These are phyloP conservation scores for Cyclospora cayetanensis DNA, from an alignment of 169 alveolate genomes.

Conservation along the genomic window DNA sequence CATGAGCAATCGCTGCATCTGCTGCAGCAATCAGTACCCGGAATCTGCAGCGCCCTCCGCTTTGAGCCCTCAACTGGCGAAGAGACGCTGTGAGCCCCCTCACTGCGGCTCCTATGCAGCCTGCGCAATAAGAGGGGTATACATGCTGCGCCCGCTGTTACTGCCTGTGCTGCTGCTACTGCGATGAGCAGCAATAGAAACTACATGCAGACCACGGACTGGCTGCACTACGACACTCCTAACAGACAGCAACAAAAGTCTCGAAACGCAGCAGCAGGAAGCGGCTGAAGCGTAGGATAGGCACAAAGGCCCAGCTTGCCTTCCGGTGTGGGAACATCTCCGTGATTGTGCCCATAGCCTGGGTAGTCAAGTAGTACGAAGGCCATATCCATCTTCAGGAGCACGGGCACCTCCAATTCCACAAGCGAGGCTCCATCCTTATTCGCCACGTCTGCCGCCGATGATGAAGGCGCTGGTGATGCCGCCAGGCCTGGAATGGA, in stretches of 20 bases:
- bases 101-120: slow-evolving; percentile 43
- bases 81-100: neutral
- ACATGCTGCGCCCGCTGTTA: neutral
- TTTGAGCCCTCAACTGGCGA: neutral
- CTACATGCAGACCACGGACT: too few species aligned
- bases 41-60: neutral
- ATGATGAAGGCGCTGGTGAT: neutral
- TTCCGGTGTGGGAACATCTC: neutral
- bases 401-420: slow-evolving; percentile 38
- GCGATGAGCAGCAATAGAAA: neutral
- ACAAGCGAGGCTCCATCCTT: neutral
- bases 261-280: neutral
- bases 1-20: neutral
- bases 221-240: too few species aligned
- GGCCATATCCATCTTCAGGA: neutral
- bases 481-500: neutral
- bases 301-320: too few species aligned
- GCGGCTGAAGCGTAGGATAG: neutral
- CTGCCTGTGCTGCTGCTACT: neutral
- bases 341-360: slow-evolving; percentile 40
- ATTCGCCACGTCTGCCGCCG: neutral
- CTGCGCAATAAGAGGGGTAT: neutral
- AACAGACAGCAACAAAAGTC: neutral
- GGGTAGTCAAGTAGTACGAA: slow-evolving; percentile 44
- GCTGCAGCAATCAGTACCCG: neutral